Evolutionary conservation across 805 yeast genomes (phyloP), one percentile per base, ranked within the genome.

Genomic region (Teunomyces kruisii): DNA sequence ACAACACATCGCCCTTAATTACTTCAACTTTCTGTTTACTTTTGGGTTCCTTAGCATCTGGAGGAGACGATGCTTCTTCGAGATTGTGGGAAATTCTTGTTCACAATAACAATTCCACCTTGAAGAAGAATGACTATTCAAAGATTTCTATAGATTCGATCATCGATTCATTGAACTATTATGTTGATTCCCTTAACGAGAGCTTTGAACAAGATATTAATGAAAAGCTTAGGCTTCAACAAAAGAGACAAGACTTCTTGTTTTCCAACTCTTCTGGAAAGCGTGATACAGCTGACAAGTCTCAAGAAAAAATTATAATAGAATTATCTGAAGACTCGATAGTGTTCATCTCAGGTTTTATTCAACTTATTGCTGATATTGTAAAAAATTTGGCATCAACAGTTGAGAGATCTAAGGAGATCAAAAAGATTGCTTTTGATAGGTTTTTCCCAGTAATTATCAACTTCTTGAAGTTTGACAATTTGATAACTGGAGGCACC

Each of bases 321-420:
- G 88, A 84, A 42, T 68, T 90, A 27, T 86, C 87, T 29, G 96
- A 88, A 51, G 97, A 90, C 59, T 85, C 91, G 0, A 67, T 88
- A 6, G 75, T 88, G 6, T 81, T 87, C 43, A 70, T 90, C 6
- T 78, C 91, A 0, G 86, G 96, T 0, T 82, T 87, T 53, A 69
- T 89, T 46, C 81, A 86, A 19, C 66, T 94, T 40, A 68, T 90
- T 9, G 62, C 74, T 2, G 54, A 64, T 5, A 57, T 72, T 9
- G 65, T 66, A 7, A 56, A 53, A 32, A 68, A 70, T 46, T 53
- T 66, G 24, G 36, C 59, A 4, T 47, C 59, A 4, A 43, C 45
- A 9, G 50, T 50, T 16, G 64, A 59, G 16, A 54, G 62, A 33
- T 55, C 65, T 0, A 56, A 45, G 10, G 64, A 65, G 9, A 57